Conservation (phyloP, 345 rosid genomes). For the Salix udensis region DNA sequence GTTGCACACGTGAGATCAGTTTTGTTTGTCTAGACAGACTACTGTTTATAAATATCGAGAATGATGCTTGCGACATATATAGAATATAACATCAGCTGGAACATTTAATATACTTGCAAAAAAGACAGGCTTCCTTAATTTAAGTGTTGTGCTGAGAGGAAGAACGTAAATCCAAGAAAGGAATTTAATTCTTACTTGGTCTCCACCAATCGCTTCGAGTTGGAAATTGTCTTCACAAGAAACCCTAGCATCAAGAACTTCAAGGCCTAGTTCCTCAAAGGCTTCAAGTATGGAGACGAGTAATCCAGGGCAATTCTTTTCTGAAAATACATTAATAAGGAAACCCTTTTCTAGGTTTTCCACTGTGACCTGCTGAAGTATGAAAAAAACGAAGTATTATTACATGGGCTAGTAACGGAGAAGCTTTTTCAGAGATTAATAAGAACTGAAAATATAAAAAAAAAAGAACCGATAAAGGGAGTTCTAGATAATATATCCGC, state of each 20-base stretch:
- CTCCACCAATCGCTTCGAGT: slow-evolving; percentile 70
- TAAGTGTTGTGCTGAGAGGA: not conserved
- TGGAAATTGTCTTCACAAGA: slow-evolving; percentile 72
- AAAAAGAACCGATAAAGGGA: not conserved
- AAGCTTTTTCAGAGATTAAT: not conserved
- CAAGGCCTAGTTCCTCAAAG: slow-evolving; percentile 75
- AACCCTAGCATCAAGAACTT: slow-evolving; percentile 89
- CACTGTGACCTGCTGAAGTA: slow-evolving; percentile 57
- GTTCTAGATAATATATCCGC: not conserved
- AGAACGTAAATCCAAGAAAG: not conserved
- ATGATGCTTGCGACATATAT: not conserved
- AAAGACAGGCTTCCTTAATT: not conserved
- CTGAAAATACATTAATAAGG: slow-evolving; percentile 54
- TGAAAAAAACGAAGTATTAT: not conserved
- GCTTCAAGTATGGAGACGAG: slow-evolving; percentile 77
- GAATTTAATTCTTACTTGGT: slow-evolving; percentile 13
- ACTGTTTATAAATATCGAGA: not conserved
- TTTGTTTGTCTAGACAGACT: not conserved
- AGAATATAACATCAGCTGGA: not conserved
- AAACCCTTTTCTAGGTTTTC: slow-evolving; percentile 82
- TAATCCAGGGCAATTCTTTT: slow-evolving; percentile 65
- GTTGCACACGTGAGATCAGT: not conserved
- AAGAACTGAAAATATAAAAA: not conserved
- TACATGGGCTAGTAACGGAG: not conserved
- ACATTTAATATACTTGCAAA: not conserved